Evolutionary conservation across 495 filamentous ascomycete species (phyloP).

Genomic region (Terfezia boudieri): DNA sequence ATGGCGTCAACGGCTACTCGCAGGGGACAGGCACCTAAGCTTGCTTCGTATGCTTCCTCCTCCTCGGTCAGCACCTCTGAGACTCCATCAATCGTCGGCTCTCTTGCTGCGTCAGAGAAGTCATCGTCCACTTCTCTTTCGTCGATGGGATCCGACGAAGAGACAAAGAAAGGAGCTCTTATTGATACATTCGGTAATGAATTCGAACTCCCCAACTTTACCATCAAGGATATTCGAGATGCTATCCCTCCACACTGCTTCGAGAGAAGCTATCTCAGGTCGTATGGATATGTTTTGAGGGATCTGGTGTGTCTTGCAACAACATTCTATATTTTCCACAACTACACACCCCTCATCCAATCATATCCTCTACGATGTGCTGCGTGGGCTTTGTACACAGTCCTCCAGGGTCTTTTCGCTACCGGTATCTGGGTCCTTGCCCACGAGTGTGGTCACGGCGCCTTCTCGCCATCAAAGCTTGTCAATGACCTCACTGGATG

Average conservation of each 20-base stretch:
- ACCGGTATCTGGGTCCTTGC: conserved; percentile 71
- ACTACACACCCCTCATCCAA: conserved; percentile 33
- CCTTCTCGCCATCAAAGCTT: conserved; percentile 58
- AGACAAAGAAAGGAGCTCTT: conserved; percentile 15
- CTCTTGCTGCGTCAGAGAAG: background rate
- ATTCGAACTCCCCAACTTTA: conserved; percentile 52
- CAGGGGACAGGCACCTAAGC: background rate
- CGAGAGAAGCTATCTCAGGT: conserved; percentile 40
- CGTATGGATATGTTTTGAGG: conserved; percentile 44
- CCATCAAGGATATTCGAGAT: conserved; percentile 58
- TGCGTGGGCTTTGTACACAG: conserved; percentile 47
- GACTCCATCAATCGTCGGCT: background rate
- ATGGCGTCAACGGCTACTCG: background rate
- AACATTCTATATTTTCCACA: conserved; percentile 46
- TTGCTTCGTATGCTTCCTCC: background rate
- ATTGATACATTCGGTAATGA: conserved; percentile 52
- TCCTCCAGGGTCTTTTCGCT: conserved; percentile 53
- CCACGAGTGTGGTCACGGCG: conserved; percentile 74
- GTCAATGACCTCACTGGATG: conserved; percentile 75
- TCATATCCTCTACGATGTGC: conserved; percentile 30
- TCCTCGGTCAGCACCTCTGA: background rate
- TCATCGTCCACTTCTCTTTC: conserved; percentile 77
- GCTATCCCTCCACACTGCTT: conserved; percentile 70
- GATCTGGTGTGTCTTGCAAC: conserved; percentile 39
- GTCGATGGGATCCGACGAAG: conserved; percentile 47